Evolutionary conservation across 768 basidiomycete species (phyloP), one percentile per base, ranked within the genome.

Genomic region (Chalciporus chontae): DNA sequence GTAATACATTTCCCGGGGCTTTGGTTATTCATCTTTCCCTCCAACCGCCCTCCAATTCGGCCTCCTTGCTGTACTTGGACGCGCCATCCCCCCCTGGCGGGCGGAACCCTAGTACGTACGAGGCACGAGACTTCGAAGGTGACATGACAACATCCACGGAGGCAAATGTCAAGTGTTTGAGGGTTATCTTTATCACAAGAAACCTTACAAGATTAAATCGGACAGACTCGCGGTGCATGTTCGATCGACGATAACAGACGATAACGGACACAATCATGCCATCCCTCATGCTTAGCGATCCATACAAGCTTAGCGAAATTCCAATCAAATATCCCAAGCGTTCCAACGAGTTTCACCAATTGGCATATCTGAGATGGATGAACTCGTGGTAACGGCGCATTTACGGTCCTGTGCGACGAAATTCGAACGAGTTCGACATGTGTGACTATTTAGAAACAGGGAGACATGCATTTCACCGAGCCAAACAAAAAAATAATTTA

Each of bases 331-430:
- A 21, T 2, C 21, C 21, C 21, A n/a, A 34, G 32, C 27, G 47
- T 24, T 7, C 24, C 24, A 26, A 26, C 26, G 19, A 38, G 41
- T 63, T 58, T 51, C 59, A 61, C 51, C 37, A 38, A 46, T 47
- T 51, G 45, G 37, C 38, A 62, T 32, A 32, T 58, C 51, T 56
- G 56, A 65, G 63, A 66, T 64, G 63, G 63, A 66, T 64, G 63
- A 55, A 60, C 58, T 61, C 62, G 63, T 65, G 61, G 58, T 46
- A 58, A 58, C 58, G 23, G 51, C 40, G 45, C 53, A 61, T 23
- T 48, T 26, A 55, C 52, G 54, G 53, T 59, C 64, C 56, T 66
- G n/a, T n/a, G 59, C 51, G 50, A 56, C 59, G 59, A 52, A 49
- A 46, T n/a, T n/a, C 57, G 29, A 17, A 41, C 52, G 51, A 55